These are phyloP conservation scores for Tricholomella constricta DNA, from an alignment of 768 basidiomycete species.

Conservation along the genomic window DNA sequence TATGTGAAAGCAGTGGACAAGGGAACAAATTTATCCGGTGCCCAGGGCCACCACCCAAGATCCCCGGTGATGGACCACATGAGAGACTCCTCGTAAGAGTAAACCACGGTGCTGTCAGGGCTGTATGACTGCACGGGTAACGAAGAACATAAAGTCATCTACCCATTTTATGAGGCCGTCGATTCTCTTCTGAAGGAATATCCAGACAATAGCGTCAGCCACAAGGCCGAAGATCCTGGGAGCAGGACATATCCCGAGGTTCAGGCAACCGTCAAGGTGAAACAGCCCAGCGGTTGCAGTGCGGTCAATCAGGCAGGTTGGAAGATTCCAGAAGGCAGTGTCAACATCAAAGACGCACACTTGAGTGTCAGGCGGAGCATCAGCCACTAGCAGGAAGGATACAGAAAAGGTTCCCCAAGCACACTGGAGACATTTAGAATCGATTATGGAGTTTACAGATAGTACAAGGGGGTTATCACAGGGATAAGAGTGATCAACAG, in stretches of 20 bases:
- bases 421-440: background rate
- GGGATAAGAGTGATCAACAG: conserved; percentile 3
- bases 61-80: conserved; percentile 23
- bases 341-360: background rate
- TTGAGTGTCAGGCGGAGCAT: background rate
- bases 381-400: background rate
- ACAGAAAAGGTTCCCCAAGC: background rate
- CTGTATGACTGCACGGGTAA: background rate
- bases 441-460: background rate
- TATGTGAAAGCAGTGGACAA: conserved; percentile 34
- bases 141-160: background rate
- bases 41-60: conserved; percentile 40
- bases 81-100: background rate
- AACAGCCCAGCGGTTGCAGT: background rate
- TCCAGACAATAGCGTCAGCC: background rate
- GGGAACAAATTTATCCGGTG: conserved; percentile 25
- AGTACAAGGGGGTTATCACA: background rate
- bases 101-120: background rate
- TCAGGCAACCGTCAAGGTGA: background rate
- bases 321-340: background rate
- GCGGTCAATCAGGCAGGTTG: background rate
- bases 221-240: background rate
- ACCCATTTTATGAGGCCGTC: background rate
- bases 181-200: background rate
- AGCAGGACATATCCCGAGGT: background rate